Evolutionary conservation across 192 early-diverging fungal species (phyloP), one percentile per base, ranked within the genome.

Genomic region (Backusella macrospora): DNA sequence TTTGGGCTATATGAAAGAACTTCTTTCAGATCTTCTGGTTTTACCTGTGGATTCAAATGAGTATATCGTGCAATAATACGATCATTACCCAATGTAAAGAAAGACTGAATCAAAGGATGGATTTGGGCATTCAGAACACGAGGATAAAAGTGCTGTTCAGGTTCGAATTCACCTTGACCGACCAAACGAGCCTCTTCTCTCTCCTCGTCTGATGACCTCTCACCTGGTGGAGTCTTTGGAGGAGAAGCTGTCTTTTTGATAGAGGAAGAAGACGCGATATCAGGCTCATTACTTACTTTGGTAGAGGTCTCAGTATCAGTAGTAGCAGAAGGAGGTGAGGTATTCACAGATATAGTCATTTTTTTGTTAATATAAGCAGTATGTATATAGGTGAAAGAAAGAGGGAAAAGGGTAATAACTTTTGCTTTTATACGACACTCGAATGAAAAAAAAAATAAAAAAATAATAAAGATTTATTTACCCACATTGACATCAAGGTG

Each of bases 71-170:
- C 92, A 55, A 96, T 86, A 71, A 96, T 96, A 26, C 94, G 83
- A 75, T 95, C 92, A 76, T 96, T 95, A 44, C 94, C 94, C 29
- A 96, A 86, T 3, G 90, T 85, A 74, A 96, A 92, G 82, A 96
- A 96, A 37, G 87, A 90, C 8, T 91, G 85, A 34, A 96, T 93
- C 68, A 95, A 85, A 18, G 94, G 94, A 76, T 96, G 94, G 49
- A 96, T 93, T 72, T 92, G 88, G 1, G 94, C 94, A 75, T 95
- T 96, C 40, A 96, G 74, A 3, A 96, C 94, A 39, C 94, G 87
- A 7, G 94, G 94, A 75, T 96, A 96, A 80, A 94, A 96, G 75
- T 96, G 94, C 44, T 89, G 78, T 68, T 93, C 93, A 23, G 92
- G 82, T 76, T 96, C 94, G 76, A 96, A 96, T 68, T 91, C 88